Percentiles rank a stretch among this genome's conserved stretches.
These are phyloP conservation scores for Pichia sp. DNA, from an alignment of 1,139 yeast species.

Conservation along the genomic window DNA sequence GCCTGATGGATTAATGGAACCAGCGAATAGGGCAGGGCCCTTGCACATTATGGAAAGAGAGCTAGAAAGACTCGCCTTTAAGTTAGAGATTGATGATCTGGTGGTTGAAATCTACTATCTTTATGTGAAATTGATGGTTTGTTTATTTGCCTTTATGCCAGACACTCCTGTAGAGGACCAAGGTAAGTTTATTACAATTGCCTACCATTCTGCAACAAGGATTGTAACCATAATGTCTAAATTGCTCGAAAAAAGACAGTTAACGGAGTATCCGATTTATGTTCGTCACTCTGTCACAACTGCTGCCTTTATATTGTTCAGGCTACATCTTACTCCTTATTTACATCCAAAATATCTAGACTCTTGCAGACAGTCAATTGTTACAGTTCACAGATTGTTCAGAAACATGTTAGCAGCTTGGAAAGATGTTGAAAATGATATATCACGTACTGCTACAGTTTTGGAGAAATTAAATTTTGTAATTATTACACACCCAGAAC, in stretches of 20 bases:
- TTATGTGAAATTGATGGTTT: slow-evolving; percentile 73
- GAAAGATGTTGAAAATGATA: slow-evolving; percentile 86
- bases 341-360: slow-evolving; percentile 72
- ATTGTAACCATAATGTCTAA: slow-evolving; percentile 73
- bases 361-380: slow-evolving; percentile 87
- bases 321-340: slow-evolving; percentile 73
- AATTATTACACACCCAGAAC: slow-evolving; percentile 78
- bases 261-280: slow-evolving; percentile 81
- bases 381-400: slow-evolving; percentile 81
- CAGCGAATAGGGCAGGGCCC: slow-evolving; percentile 75
- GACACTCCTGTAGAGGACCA: slow-evolving; percentile 88
- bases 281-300: slow-evolving; percentile 79
- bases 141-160: slow-evolving; percentile 86
- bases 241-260: slow-evolving; percentile 55
- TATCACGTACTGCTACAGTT: slow-evolving; percentile 88
- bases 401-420: slow-evolving; percentile 87
- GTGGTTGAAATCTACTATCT: slow-evolving; percentile 75
- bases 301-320: slow-evolving; percentile 72
- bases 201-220: slow-evolving; percentile 75
- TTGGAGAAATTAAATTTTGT: slow-evolving; percentile 85
- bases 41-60: slow-evolving; percentile 71
- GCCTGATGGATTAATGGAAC: slow-evolving; percentile 86
- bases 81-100: slow-evolving; percentile 55
- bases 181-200: slow-evolving; percentile 73
- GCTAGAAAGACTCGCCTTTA: slow-evolving; percentile 60